Evolutionary conservation across 2,329 filamentous ascomycete species (phyloP), one percentile per base, ranked within the genome.

Genomic region (Cladophialophora yegresii): DNA sequence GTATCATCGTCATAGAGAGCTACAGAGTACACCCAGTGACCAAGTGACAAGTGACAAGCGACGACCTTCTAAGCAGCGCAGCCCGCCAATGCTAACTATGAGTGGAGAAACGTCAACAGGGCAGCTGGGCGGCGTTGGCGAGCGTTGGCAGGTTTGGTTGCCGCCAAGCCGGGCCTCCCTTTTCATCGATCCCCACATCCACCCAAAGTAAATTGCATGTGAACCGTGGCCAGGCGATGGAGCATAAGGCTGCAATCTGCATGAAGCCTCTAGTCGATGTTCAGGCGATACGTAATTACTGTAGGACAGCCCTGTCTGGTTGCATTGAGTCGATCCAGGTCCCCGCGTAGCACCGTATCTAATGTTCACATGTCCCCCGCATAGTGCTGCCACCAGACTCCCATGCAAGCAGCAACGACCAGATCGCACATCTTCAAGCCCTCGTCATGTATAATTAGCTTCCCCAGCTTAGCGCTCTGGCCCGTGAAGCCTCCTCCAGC

Each of bases 351-450:
- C 36, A 20, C 6, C 2, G 6, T n/a, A 20, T 43, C 36, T 16
- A 43, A n/a, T 43, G 13, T 43, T 54, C 28, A 61, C n/a, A 53
- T 32, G n/a, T 66, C 63, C 45, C 79, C 82, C 71, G 91, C 89
- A 85, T 92, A 97, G 3, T 90, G 87, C 71, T 88, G 87, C 93
- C 93, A 98, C 91, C 93, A 99, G 16, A 98, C 80, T 0, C 90
- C 92, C 78, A 99, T 85, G 74, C 96, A 97, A 10, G 92, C 90
- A 3, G 93, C 91, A 22, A 99, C 91, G 0, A 96, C 82, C 64
- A 99, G 77, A 80, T 99, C 95, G 72, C 98, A 77, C 93, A 99
- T 98, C 80, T 96, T 96, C 69, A 96, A 79, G 0, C 95, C 95
- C 72, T 96, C 93, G 62, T 93, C 87, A 71, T 92, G 86, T 43